Evolutionary conservation across 2,329 filamentous ascomycete species (phyloP).

Genomic region (Aspergillaceae sp.): DNA sequence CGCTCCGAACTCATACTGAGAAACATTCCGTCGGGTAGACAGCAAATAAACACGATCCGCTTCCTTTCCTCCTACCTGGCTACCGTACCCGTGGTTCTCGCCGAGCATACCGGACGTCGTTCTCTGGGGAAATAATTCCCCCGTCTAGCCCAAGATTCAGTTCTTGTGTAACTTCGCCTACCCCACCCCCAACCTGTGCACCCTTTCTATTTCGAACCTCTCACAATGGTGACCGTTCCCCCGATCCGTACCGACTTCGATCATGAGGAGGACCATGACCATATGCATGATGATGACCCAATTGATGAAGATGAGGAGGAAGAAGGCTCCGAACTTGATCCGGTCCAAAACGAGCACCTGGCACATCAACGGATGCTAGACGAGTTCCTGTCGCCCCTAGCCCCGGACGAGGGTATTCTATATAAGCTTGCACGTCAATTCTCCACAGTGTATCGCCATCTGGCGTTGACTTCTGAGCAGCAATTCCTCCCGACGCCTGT

Average conservation of each 20-base stretch:
- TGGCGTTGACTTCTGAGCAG: conserved; percentile 38
- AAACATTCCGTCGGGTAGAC: no score
- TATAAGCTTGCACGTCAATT: conserved; percentile 40
- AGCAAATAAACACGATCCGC: no score
- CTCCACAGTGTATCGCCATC: conserved; percentile 35
- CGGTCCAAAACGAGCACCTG: conserved; percentile 19
- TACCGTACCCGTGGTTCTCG: no score
- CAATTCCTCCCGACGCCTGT: conserved; percentile 42
- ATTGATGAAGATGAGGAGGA: conserved; percentile 27
- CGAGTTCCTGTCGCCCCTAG: conserved; percentile 34
- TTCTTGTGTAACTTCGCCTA: no score
- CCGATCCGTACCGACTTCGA: conserved; percentile 16
- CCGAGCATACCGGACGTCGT: no score
- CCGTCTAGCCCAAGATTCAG: no score
- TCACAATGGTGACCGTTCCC: conserved; percentile 18
- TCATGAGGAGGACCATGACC: conserved; percentile 17
- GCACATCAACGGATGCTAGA: conserved; percentile 30
- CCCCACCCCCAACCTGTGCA: no score
- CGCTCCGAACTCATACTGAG: no score
- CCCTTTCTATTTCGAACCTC: not conserved
- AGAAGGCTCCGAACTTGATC: conserved; percentile 19
- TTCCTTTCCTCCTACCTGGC: no score
- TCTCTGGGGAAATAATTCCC: no score
- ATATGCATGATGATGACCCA: conserved; percentile 21
- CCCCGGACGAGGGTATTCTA: conserved; percentile 34